Base-by-base conservation (phyloP, 2,329 filamentous ascomycete species). In the Cercospora zeae-maydis region DNA sequence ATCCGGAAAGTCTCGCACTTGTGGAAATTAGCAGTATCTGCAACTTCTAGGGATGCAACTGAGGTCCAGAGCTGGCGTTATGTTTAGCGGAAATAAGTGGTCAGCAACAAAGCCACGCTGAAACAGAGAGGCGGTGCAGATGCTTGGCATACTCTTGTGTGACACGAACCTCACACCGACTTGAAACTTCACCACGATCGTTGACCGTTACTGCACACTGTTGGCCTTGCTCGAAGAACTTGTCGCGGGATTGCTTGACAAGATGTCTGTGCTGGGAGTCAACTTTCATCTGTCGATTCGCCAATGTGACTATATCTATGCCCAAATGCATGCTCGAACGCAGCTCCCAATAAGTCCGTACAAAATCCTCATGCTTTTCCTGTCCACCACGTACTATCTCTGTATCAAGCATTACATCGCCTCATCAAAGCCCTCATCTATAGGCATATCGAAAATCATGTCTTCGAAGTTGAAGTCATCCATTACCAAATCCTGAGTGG, bases 361-460 rank as follows among this genome's bases (percentile, higher is more conserved):
- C 19, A 24, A 34, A 49, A 27, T 6, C 14, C 21, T 11, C 21
- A 49, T 49, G 8, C 42, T 27, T 30, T 24, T 27, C 6, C 21
- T 7, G 42, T 11, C 42, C 42, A 27, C 3, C 19, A 10, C 21
- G 21, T 49, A 27, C 27, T 1, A 30, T n/a, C 1, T 27, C 13
- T 27, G 13, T 27, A 13, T 11, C 21, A 27, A 19, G 21, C 42
- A 49, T 49, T 49, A 30, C 6, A 49, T 21, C 21, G 10, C 11
- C 11, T 21, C 42, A 13, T 49, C 42, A 49, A 49, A 49, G 14
- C 42, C 21, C 30, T 66, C 65, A 49, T 68, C 69, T 34, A 71
- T 19, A 14, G 66, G 64, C 68, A 73, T 70, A 61, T 73, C 70
- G 39, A 72, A 73, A 1, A 70, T 63, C 61, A 58, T 62, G 16